phyloP scores from a whole-genome alignment of 352 stramenopile genomes.

The Thraustochytrium sp. region DNA sequence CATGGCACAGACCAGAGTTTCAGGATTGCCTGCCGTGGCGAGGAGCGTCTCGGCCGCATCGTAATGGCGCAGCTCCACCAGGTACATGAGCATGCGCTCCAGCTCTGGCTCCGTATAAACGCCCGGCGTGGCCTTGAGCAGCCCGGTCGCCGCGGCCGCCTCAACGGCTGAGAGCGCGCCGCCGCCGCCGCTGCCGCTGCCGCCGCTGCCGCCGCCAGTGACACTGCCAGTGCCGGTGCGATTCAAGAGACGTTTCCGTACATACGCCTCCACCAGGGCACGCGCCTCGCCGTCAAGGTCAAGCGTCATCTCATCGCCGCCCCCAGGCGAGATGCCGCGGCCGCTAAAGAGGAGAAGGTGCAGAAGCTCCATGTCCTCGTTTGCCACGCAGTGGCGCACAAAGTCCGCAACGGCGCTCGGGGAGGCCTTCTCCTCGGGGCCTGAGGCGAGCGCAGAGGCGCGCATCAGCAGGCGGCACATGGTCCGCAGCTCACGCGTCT shows the following conservation, averaged over 20 bases:
- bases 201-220: neutral
- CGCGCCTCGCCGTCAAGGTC: neutral
- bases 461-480: neutral
- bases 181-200: neutral
- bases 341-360: constrained; percentile 4
- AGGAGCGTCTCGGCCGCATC: neutral
- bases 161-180: neutral
- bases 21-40: neutral
- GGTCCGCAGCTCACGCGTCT: neutral
- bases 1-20: neutral
- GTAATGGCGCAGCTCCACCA: neutral
- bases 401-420: neutral
- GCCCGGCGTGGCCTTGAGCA: neutral
- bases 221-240: too few relatives aligned
- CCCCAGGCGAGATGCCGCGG: neutral
- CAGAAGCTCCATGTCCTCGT: neutral
- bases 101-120: neutral
- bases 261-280: neutral
- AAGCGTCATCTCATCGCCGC: neutral
- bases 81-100: neutral
- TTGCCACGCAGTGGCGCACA: neutral
- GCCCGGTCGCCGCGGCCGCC: neutral
- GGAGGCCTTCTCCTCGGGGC: neutral
- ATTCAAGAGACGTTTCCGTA: neutral
- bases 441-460: neutral